Conservation (phyloP, 2,329 filamentous ascomycete genomes). For the Fusarium citri region DNA sequence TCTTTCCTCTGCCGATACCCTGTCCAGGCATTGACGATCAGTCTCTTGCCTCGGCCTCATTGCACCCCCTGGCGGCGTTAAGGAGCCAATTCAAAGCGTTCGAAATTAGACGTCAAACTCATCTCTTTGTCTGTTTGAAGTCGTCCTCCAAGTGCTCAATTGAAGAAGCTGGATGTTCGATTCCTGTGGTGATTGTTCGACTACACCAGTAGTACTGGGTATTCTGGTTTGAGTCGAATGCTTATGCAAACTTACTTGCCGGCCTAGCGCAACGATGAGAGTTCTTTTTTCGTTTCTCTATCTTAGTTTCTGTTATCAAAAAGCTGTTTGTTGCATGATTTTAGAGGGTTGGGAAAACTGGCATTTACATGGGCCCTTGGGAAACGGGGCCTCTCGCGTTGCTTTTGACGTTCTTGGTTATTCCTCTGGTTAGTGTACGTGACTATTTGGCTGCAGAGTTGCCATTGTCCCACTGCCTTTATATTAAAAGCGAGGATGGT, state of each 20-base stretch:
- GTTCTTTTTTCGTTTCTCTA: neutral
- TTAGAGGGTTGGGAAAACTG: constrained; percentile 37
- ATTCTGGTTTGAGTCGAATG: neutral
- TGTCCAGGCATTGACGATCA: constrained; percentile 6
- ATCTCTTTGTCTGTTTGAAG: constrained; percentile 4
- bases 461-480: constrained; percentile 8
- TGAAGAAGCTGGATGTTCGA: neutral
- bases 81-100: constrained; percentile 17
- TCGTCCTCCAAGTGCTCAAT: neutral
- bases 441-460: constrained; percentile 4
- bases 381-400: constrained; percentile 9
- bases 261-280: constrained; percentile 4
- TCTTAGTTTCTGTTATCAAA: constrained; percentile 9
- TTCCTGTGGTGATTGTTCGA: neutral
- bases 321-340: constrained; percentile 19
- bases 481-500: constrained; percentile 34
- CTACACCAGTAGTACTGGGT: neutral
- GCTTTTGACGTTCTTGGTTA: constrained; percentile 11
- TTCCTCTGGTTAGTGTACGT: constrained; percentile 5
- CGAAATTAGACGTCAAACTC: neutral
- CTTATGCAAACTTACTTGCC: constrained; percentile 11
- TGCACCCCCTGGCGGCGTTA: constrained; percentile 40
- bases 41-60: constrained; percentile 20
- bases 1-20: constrained; percentile 40
- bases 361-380: constrained; percentile 36